Evolutionary conservation across 768 basidiomycete species (phyloP), one percentile per base, ranked within the genome.

Genomic region (Rhodotorula sphaerocarpa): DNA sequence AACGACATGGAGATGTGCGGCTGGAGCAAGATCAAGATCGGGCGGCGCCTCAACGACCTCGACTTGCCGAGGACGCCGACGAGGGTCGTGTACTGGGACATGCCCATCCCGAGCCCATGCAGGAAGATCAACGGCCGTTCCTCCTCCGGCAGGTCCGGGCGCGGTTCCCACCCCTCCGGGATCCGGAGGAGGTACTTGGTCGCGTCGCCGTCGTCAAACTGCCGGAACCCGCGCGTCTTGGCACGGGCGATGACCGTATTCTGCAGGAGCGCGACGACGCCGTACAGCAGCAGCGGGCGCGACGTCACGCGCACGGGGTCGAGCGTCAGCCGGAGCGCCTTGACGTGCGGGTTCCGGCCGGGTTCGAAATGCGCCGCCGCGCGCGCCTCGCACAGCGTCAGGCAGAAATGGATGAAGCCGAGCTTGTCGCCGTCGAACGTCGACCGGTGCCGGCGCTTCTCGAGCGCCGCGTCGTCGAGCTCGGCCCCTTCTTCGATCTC

Each of bases 61-160:
- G 75, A 57, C 42, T 77, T 75, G 45, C 86, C 74, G 25, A 91
- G 78, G 66, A 84, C 77, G 16, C 76, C 75, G 56, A 91, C 76
- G 63, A 87, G 76, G n/a, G 77, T 65, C 45, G 80, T 76, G 72
- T 91, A 61, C 70, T 70, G 66, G 4, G 65, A 52, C 20, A 88
- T 75, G 5, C 90, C 90, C 52, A 92, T 79, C 15, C 91, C 91
- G 3, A 97, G 82, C 5, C 92, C 92, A 71, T 95, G 90, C 42
- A 90, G 74, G 72, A 91, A 89, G 21, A 95, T 80, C 42, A 92
- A 75, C 0, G 91, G 91, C 34, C 79, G 79, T 27, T 57, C 54
- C 18, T 50, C 50, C 31, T 63, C 68, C 6, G 20, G 3, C 31
- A 48, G 28, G 30, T 82, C 84, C 44, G 73, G 79, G 23, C 74